Base-by-base conservation (phyloP, 352 stramenopile species). In the Phytophthora sp. region DNA sequence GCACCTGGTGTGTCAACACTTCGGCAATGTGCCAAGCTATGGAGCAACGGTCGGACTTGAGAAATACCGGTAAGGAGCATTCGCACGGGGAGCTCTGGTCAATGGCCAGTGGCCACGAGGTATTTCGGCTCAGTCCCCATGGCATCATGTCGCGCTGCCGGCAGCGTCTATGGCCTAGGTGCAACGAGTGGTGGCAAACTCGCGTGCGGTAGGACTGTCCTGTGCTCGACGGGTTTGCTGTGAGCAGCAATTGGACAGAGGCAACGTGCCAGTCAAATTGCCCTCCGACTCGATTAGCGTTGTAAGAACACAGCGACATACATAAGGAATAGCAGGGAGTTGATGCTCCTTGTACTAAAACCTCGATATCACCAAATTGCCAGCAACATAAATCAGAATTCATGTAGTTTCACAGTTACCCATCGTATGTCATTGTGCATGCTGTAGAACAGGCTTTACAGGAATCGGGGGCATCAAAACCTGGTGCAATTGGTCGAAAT, bases 201-300 rank as follows among this genome's bases (percentile, higher is more conserved):
- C 13, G 52, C 55, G 33, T 47, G 33, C 15, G 52, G 21, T 38
- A 33, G 44, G 59, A 54, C 35, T 64, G 53, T 42, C 44, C 54
- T 54, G 36, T n/a, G n/a, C n/a, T n/a, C n/a, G n/a, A n/a, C n/a
- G n/a, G n/a, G n/a, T n/a, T 11, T 20, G 38, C 38, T 45, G 38
- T 21, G 35, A 16, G 20, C 35, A 42, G 15, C 38, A 26, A 45
- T 45, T 47, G 20, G 41, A 47, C 41, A 21, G 41, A 23, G 16
- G 44, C 53, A 58, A 53, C 52, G 52, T 55, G 53, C 23, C 6
- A 4, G 47, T 36, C 46, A 52, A 58, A 27, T 58, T 58, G 57
- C 47, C 52, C 16, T 61, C 59, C 59, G 42, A 67, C 59, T 61
- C 50, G 59, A 66, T 60, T 38, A 12, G 30, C 7, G 8, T 20